These are phyloP conservation scores for Naumovozyma baii DNA, from an alignment of 805 yeast genomes.

Conservation along the genomic window DNA sequence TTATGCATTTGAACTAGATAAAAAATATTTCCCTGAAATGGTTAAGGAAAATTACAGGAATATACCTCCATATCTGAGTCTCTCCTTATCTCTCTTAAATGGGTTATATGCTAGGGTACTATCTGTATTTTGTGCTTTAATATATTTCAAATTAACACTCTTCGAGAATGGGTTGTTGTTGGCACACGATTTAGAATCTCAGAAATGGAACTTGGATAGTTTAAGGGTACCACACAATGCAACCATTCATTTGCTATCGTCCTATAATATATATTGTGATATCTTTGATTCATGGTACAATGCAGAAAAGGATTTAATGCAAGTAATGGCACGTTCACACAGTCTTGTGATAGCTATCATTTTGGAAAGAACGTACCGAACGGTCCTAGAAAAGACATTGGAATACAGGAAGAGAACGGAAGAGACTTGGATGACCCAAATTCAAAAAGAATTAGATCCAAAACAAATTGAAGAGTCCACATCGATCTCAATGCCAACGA, in stretches of 20 bases:
- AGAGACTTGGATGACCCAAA: constrained; percentile 8
- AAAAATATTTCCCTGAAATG: constrained; percentile 11
- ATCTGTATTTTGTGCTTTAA: constrained; percentile 3
- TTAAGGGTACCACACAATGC: constrained; percentile 6
- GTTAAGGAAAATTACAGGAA: constrained; percentile 1
- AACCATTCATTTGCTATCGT: constrained; percentile 5
- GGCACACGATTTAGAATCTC: constrained; percentile 2
- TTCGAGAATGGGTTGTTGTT: constrained; percentile 8
- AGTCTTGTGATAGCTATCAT: constrained; percentile 6
- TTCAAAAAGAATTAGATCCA: constrained; percentile 1
- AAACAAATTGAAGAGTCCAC: not conserved
- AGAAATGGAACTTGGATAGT: constrained; percentile 10
- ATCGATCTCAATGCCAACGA: not conserved
- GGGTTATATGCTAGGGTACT: not conserved
- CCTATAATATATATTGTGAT: constrained; percentile 8
- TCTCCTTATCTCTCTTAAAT: constrained; percentile 4
- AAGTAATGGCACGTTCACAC: constrained; percentile 7
- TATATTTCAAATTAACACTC: constrained; percentile 5
- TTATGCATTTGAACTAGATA: constrained; percentile 12
- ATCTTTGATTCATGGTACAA: constrained; percentile 7
- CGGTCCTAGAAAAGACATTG: constrained; percentile 13
- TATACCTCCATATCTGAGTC: constrained; percentile 17
- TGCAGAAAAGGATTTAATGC: constrained; percentile 4
- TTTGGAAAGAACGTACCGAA: constrained; percentile 11
- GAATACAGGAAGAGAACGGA: constrained; percentile 15